These are phyloP conservation scores for Endoconidiophora polonica DNA, from an alignment of 2,329 filamentous ascomycete genomes.

Conservation along the genomic window DNA sequence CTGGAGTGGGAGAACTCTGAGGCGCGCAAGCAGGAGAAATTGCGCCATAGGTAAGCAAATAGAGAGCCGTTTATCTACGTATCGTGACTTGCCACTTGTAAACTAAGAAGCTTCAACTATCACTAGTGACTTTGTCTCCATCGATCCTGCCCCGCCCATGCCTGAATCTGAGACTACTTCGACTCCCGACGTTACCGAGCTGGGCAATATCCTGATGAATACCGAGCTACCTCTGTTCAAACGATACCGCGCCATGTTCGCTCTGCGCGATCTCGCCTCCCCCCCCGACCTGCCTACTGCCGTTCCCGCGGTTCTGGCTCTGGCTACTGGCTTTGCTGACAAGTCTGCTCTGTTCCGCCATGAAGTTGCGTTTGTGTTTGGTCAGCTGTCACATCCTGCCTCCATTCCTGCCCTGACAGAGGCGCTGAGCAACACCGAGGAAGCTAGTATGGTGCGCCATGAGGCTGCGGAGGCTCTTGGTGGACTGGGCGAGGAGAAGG, in stretches of 20 bases:
- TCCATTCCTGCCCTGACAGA: slow-evolving; percentile 78
- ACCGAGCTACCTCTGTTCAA: slow-evolving; percentile 66
- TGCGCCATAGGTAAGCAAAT: slow-evolving; percentile 54
- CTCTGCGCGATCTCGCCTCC: slow-evolving; percentile 82
- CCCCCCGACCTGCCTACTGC: slow-evolving; percentile 83
- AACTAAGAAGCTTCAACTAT: slow-evolving; percentile 17
- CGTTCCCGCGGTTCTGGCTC: slow-evolving; percentile 66
- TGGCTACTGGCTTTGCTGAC: slow-evolving; percentile 74
- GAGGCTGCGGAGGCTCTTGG: slow-evolving; percentile 94
- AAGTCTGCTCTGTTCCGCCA: slow-evolving; percentile 87
- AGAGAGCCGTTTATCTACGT: slow-evolving; percentile 14
- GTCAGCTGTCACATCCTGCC: slow-evolving; percentile 88
- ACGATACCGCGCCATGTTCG: slow-evolving; percentile 96
- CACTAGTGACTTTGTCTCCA: slow-evolving; percentile 76
- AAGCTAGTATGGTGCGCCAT: slow-evolving; percentile 92
- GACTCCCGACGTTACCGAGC: slow-evolving; percentile 44
- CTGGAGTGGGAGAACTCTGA: slow-evolving; percentile 84
- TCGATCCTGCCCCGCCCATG: slow-evolving; percentile 85
- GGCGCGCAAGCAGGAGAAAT: slow-evolving; percentile 52
- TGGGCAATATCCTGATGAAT: slow-evolving; percentile 66
- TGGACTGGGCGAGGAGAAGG: slow-evolving; percentile 81
- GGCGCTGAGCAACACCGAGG: slow-evolving; percentile 59
- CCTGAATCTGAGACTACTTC: slow-evolving; percentile 40
- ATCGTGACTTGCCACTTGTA: background rate
- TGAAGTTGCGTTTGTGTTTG: slow-evolving; percentile 96